Conservation (phyloP, 73 alveolate species). For the Vitrella brassicaformis region DNA sequence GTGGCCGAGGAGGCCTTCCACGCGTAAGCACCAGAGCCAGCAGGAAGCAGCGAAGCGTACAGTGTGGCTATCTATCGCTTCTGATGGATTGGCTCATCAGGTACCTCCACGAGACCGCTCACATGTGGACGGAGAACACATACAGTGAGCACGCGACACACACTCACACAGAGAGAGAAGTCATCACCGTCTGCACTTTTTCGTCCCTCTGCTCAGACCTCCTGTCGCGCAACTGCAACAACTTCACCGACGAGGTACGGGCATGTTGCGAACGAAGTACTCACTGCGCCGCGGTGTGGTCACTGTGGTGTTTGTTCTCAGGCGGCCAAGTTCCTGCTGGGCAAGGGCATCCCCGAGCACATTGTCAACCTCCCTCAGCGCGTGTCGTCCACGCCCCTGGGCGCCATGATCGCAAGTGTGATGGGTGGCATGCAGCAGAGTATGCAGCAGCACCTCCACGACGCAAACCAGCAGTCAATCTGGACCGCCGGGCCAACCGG, state of each 20-base stretch:
- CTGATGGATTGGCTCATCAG: too few species aligned
- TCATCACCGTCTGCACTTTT: too few species aligned
- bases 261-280: too few species aligned
- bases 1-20: neutral
- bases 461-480: neutral
- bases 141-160: too few species aligned
- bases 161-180: too few species aligned
- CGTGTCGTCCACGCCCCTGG: slow-evolving; percentile 64
- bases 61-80: too few species aligned
- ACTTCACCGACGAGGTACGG: slow-evolving; percentile 75
- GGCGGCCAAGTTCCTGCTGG: slow-evolving; percentile 58
- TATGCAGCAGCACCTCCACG: neutral
- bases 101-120: slow-evolving; percentile 30
- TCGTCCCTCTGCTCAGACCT: too few species aligned
- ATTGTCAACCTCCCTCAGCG: slow-evolving; percentile 58
- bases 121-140: slow-evolving; percentile 46
- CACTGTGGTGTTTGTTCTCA: too few species aligned
- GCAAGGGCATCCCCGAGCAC: slow-evolving; percentile 56
- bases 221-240: slow-evolving; percentile 65
- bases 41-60: neutral
- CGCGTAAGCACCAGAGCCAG: neutral
- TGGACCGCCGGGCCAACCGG: too few species aligned
- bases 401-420: slow-evolving; percentile 66
- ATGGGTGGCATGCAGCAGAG: slow-evolving; percentile 29
- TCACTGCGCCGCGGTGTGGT: too few species aligned